Evolutionary conservation across 225 moss, liverwort and hornwort species (phyloP).

Genomic region (Physcomitrellopsis africana): DNA sequence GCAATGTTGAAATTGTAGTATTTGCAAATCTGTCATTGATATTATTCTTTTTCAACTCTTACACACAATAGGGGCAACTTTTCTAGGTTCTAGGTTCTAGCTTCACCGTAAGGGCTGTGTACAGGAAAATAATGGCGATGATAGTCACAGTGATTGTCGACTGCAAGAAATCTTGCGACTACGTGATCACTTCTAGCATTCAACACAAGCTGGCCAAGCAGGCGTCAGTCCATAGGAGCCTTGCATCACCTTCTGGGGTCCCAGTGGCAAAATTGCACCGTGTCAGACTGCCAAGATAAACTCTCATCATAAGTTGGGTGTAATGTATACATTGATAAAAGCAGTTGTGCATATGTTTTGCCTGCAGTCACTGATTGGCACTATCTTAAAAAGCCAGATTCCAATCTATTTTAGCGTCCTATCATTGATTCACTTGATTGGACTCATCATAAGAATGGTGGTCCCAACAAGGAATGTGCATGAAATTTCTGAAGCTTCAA

Average conservation of each 20-base stretch:
- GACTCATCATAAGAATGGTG: slow-evolving; percentile 26
- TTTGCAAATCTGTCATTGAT: no score
- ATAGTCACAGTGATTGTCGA: no score
- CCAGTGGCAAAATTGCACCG: not conserved
- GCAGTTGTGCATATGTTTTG: slow-evolving; percentile 10
- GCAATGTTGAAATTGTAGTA: no score
- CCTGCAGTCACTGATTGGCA: slow-evolving; percentile 21
- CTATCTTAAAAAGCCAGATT: slow-evolving; percentile 43
- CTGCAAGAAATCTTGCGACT: no score
- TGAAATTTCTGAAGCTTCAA: not conserved
- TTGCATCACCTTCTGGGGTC: slow-evolving; percentile 1
- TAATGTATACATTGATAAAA: not conserved
- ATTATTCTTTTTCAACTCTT: no score
- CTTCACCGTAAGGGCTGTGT: no score
- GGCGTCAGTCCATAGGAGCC: not conserved
- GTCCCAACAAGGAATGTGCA: slow-evolving; percentile 21
- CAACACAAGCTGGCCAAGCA: slow-evolving; percentile 9
- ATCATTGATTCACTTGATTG: slow-evolving; percentile 28
- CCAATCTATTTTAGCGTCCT: slow-evolving; percentile 14
- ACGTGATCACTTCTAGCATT: no score
- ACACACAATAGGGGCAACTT: no score
- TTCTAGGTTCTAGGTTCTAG: no score
- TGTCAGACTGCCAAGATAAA: slow-evolving; percentile 19
- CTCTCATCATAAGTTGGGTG: slow-evolving; percentile 12
- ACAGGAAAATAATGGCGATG: no score